Conservation (phyloP, 169 alveolate genomes). For the Blepharisma undulans region DNA sequence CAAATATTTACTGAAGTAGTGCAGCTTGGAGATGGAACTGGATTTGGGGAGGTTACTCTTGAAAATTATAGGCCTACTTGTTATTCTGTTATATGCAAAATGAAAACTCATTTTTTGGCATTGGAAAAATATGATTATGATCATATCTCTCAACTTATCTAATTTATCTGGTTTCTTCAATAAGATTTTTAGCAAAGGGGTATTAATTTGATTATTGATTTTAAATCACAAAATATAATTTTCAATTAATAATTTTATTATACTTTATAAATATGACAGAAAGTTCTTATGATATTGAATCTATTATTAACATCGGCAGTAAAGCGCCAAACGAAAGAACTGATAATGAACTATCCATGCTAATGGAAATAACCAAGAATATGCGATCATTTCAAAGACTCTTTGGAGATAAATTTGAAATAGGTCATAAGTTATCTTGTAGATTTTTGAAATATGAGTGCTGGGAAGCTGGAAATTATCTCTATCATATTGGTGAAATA, state of each 20-base stretch:
- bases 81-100: not conserved
- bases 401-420: not conserved
- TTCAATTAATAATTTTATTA: too few relatives aligned
- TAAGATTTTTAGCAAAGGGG: too few relatives aligned
- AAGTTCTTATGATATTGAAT: not conserved
- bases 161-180: too few relatives aligned
- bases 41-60: not conserved
- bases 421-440: not conserved
- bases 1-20: not conserved
- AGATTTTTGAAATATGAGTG: not conserved
- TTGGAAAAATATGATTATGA: not conserved
- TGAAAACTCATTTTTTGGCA: not conserved
- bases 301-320: not conserved
- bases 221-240: too few relatives aligned
- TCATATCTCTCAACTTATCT: too few relatives aligned
- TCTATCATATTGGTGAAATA: not conserved
- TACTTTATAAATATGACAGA: not conserved
- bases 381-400: not conserved
- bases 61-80: not conserved
- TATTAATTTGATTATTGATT: too few relatives aligned
- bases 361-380: not conserved
- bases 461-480: not conserved
- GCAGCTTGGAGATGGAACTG: not conserved
- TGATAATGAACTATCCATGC: not conserved
- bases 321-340: constrained; percentile 1